Evolutionary conservation across 257 asterid genomes (phyloP).

Genomic region (Scutellaria minor): DNA sequence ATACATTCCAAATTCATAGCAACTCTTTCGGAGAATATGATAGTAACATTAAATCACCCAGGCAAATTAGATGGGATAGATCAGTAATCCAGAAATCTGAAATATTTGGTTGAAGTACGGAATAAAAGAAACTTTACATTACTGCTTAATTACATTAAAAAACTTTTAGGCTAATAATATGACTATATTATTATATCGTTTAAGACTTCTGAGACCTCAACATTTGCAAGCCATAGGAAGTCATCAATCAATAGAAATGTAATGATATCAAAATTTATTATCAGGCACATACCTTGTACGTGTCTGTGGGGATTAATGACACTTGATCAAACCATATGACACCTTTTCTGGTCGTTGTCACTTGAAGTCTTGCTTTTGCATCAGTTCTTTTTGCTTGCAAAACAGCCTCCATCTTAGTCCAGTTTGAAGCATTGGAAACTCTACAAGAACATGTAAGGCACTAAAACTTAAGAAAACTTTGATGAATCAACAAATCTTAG

Average conservation of each 20-base stretch:
- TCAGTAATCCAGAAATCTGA: neutral
- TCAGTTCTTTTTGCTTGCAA: constrained; percentile 70
- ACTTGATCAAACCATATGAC: constrained; percentile 97
- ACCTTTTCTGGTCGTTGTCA: constrained; percentile 74
- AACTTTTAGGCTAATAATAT: neutral
- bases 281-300: constrained; percentile 66
- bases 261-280: neutral
- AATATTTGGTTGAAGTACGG: neutral
- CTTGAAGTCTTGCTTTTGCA: constrained; percentile 77
- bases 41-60: too few species aligned
- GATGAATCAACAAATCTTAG: constrained; percentile 20
- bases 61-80: neutral
- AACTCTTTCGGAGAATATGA: neutral
- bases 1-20: neutral
- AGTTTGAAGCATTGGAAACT: constrained; percentile 58
- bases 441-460: constrained; percentile 52
- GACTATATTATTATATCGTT: neutral
- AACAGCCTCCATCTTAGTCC: constrained; percentile 73
- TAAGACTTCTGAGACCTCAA: constrained; percentile 11
- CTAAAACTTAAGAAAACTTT: constrained; percentile 18
- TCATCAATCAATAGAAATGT: neutral
- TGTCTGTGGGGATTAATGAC: constrained; percentile 89
- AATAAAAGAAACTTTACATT: neutral
- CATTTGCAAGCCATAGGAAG: neutral
- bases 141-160: neutral